phyloP scores from a whole-genome alignment of 352 stramenopile species.

The Globisporangium viniferum region DNA sequence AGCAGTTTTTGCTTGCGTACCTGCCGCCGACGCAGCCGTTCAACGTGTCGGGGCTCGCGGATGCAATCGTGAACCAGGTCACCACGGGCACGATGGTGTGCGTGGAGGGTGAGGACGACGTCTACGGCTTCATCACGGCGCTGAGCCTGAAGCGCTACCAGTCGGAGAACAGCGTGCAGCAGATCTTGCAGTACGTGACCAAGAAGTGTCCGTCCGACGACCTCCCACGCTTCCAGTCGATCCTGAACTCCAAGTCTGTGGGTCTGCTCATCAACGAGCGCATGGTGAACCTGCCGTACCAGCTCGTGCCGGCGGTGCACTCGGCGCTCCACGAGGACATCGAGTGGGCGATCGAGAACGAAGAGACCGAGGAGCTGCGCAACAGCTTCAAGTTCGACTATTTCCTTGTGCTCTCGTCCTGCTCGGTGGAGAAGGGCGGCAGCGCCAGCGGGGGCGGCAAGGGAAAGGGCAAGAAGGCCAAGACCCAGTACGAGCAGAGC shows the following conservation, averaged over 20 bases:
- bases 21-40: conserved; percentile 75
- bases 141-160: conserved; percentile 59
- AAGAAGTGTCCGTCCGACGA: conserved; percentile 65
- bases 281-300: conserved; percentile 87
- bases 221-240: conserved; percentile 48
- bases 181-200: conserved; percentile 73
- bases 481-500: conserved; percentile 62
- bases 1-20: conserved; percentile 78
- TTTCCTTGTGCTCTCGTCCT: conserved; percentile 73
- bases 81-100: conserved; percentile 78
- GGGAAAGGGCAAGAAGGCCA: conserved; percentile 69
- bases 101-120: conserved; percentile 71
- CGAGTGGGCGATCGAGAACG: conserved; percentile 79
- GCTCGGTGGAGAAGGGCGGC: conserved; percentile 51
- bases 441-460: conserved; percentile 15
- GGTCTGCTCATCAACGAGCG: conserved; percentile 78
- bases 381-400: conserved; percentile 79
- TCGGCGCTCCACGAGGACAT: conserved; percentile 82
- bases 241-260: conserved; percentile 57
- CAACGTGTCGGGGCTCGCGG: conserved; percentile 76
- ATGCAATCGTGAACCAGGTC: conserved; percentile 73
- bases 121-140: conserved; percentile 86
- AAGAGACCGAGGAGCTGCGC: conserved; percentile 57
- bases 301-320: conserved; percentile 77
- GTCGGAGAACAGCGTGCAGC: conserved; percentile 55